phyloP scores from a whole-genome alignment of 176 grass and related monocot genomes.

The Zizania latifolia region DNA sequence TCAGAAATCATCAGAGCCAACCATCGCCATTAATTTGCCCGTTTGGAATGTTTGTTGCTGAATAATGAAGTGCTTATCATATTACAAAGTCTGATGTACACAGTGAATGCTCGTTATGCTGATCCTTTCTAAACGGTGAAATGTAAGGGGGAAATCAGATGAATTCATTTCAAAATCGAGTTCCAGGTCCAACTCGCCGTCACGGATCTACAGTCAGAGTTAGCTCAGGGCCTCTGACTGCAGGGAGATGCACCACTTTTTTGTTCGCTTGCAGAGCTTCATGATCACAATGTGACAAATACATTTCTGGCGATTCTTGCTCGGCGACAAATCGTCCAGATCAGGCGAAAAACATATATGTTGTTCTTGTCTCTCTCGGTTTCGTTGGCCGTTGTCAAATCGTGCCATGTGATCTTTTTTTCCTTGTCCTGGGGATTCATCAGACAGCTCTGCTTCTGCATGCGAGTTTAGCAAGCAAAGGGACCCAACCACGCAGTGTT shows the following conservation, averaged over 20 bases:
- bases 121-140: too few relatives aligned
- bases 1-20: not conserved
- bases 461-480: too few relatives aligned
- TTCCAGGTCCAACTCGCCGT: not conserved
- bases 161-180: not conserved
- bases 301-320: not conserved
- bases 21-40: not conserved
- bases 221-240: not conserved
- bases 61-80: not conserved
- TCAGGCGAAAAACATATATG: not conserved
- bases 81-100: too few relatives aligned
- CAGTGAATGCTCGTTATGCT: too few relatives aligned
- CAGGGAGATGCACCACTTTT: not conserved
- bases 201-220: not conserved
- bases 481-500: too few relatives aligned
- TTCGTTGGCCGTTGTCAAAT: not conserved
- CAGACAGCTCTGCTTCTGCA: too few relatives aligned
- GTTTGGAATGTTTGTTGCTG: not conserved
- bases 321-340: not conserved
- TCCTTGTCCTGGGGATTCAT: too few relatives aligned
- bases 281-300: not conserved
- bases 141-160: not conserved
- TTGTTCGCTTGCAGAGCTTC: not conserved
- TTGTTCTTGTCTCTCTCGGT: not conserved
- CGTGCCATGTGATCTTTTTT: too few relatives aligned